Conservation (phyloP, 805 yeast species). For the Candida palmyrensis region DNA sequence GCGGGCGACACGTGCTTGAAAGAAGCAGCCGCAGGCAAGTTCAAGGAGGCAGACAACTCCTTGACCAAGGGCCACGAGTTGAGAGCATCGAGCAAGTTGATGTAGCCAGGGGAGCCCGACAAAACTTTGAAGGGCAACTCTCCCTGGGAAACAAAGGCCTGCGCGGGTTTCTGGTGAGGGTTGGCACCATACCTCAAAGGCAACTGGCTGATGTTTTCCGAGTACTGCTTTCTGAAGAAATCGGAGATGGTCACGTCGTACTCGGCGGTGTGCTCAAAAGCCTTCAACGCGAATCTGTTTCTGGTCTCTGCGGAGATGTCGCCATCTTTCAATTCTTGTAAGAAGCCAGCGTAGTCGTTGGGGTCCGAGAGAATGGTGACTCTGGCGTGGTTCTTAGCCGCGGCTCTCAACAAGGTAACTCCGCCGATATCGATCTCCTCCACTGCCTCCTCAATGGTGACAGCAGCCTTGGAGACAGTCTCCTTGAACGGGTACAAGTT, state of each 20-base stretch:
- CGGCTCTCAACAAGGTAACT: constrained; percentile 95
- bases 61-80: constrained; percentile 99
- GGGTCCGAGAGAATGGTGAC: constrained; percentile 96
- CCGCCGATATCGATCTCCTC: constrained; percentile 98
- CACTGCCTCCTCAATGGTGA: constrained; percentile 94
- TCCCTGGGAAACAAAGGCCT: constrained; percentile 84
- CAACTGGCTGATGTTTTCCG: constrained; percentile 84
- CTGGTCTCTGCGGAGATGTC: constrained; percentile 69
- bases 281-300: constrained; percentile 87
- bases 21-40: constrained; percentile 97
- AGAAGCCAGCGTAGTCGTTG: constrained; percentile 80
- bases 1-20: constrained; percentile 99
- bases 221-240: constrained; percentile 94
- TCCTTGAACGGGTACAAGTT: constrained; percentile 98
- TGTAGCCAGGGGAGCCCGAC: constrained; percentile 95
- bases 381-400: constrained; percentile 96
- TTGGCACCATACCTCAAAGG: constrained; percentile 97
- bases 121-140: constrained; percentile 91
- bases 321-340: constrained; percentile 73
- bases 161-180: constrained; percentile 99
- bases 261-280: constrained; percentile 97
- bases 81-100: constrained; percentile 91
- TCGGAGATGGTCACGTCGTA: constrained; percentile 95
- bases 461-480: constrained; percentile 91
- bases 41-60: constrained; percentile 90